Evolutionary conservation across 345 rosid species (phyloP).

Genomic region (Salix exigua): DNA sequence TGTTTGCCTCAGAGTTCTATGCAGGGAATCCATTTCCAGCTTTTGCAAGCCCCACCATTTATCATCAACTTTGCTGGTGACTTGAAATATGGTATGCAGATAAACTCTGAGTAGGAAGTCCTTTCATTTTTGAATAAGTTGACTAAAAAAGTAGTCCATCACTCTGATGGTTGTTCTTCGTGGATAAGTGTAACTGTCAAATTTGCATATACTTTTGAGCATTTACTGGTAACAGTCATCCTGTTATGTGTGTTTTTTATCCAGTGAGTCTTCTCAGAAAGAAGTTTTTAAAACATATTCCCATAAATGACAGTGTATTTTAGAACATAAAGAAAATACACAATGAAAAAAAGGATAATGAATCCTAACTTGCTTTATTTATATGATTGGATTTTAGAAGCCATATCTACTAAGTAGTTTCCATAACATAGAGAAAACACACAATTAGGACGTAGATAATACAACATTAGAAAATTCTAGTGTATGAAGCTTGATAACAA

Average conservation of each 20-base stretch:
- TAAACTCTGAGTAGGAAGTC: neutral
- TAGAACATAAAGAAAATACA: too few species aligned
- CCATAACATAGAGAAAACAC: too few species aligned
- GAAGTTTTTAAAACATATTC: neutral
- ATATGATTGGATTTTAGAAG: too few species aligned
- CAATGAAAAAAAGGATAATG: too few species aligned
- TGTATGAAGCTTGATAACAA: too few species aligned
- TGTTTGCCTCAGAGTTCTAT: conserved; percentile 53
- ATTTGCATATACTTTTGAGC: neutral
- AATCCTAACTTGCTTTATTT: too few species aligned
- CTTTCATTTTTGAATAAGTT: conserved; percentile 1
- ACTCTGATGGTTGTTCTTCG: too few species aligned
- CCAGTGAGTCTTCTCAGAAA: neutral
- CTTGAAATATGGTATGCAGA: conserved; percentile 66
- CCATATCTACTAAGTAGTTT: too few species aligned
- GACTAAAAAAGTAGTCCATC: conserved; percentile 10
- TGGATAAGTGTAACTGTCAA: neutral
- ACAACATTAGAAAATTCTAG: too few species aligned
- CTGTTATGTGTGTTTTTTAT: too few species aligned
- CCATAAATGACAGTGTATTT: too few species aligned
- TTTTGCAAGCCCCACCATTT: conserved; percentile 70
- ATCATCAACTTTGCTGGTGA: conserved; percentile 74
- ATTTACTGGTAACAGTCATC: neutral
- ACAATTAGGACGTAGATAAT: too few species aligned
- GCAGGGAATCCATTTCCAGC: conserved; percentile 80